Conservation (phyloP, 331 rosid genomes). For the Cucumis variabilis region DNA sequence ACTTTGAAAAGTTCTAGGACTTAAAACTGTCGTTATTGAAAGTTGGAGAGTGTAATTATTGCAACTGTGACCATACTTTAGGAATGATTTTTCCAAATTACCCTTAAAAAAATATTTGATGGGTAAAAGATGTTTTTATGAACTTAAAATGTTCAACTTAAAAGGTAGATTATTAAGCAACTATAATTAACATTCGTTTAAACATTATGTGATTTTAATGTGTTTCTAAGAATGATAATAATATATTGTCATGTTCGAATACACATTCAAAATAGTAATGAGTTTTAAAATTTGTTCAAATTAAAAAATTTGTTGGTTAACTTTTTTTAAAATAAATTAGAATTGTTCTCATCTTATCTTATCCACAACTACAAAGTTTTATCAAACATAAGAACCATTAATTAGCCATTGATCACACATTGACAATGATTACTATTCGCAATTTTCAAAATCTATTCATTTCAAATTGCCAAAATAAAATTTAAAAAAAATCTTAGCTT, state of each 20-base stretch:
- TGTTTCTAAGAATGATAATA: no score
- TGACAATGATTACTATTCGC: constrained; percentile 11
- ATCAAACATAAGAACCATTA: not conserved
- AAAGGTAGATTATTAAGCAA: no score
- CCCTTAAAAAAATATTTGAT: no score
- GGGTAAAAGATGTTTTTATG: no score
- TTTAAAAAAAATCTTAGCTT: not conserved
- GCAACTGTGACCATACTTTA: no score
- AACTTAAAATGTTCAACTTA: no score
- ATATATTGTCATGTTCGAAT: not conserved
- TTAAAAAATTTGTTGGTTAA: not conserved
- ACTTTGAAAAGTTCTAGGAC: no score
- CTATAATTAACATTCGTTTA: no score
- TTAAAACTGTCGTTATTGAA: no score
- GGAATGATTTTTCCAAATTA: no score
- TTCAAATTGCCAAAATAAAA: not conserved
- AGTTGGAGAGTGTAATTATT: no score
- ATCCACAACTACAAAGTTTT: not conserved
- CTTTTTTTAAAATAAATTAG: not conserved
- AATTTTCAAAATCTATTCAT: constrained; percentile 17
- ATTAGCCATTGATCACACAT: not conserved
- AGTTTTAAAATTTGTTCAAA: not conserved
- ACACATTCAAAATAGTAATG: not conserved
- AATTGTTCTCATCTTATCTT: constrained; percentile 1
- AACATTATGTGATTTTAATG: no score